phyloP scores from a whole-genome alignment of 192 early-diverging fungal species.

The Entomortierella lignicola region DNA sequence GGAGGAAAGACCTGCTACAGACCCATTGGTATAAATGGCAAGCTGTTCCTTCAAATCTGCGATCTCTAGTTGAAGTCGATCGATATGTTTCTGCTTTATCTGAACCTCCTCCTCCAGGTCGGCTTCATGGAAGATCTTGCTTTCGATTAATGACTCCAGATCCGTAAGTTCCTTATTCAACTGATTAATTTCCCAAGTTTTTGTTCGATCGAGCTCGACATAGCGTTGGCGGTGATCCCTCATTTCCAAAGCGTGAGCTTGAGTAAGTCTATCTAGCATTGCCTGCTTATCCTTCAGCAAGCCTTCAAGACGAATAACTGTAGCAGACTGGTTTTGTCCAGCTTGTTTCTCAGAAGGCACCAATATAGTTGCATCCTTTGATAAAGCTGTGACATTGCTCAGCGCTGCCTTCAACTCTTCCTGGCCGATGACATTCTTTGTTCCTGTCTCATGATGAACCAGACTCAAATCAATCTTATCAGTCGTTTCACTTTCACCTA shows the following conservation, averaged over 20 bases:
- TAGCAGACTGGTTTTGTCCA: slow-evolving; percentile 31
- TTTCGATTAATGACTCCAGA: slow-evolving; percentile 76
- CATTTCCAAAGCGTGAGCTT: slow-evolving; percentile 64
- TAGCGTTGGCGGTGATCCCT: slow-evolving; percentile 61
- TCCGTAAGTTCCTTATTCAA: slow-evolving; percentile 75
- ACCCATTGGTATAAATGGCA: slow-evolving; percentile 19
- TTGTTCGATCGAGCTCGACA: slow-evolving; percentile 66
- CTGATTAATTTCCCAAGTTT: slow-evolving; percentile 67
- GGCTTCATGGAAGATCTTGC: slow-evolving; percentile 78
- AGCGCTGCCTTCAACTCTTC: slow-evolving; percentile 47
- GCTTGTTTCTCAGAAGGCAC: slow-evolving; percentile 10
- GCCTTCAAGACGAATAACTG: slow-evolving; percentile 46
- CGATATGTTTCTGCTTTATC: slow-evolving; percentile 56
- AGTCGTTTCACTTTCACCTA: slow-evolving; percentile 7
- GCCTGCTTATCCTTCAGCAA: slow-evolving; percentile 58
- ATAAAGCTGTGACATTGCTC: slow-evolving; percentile 41
- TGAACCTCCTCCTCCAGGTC: slow-evolving; percentile 73
- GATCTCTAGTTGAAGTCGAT: slow-evolving; percentile 60
- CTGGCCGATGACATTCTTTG: slow-evolving; percentile 59
- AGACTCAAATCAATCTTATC: slow-evolving; percentile 31
- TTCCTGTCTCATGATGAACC: slow-evolving; percentile 6
- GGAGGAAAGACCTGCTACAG: slow-evolving; percentile 2
- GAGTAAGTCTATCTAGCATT: slow-evolving; percentile 57
- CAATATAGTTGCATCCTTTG: slow-evolving; percentile 38
- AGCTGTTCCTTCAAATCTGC: slow-evolving; percentile 64